Evolutionary conservation across 2,329 filamentous ascomycete genomes (phyloP), one percentile per base, ranked within the genome.

Genomic region (Trichoderma citrinoviride): DNA sequence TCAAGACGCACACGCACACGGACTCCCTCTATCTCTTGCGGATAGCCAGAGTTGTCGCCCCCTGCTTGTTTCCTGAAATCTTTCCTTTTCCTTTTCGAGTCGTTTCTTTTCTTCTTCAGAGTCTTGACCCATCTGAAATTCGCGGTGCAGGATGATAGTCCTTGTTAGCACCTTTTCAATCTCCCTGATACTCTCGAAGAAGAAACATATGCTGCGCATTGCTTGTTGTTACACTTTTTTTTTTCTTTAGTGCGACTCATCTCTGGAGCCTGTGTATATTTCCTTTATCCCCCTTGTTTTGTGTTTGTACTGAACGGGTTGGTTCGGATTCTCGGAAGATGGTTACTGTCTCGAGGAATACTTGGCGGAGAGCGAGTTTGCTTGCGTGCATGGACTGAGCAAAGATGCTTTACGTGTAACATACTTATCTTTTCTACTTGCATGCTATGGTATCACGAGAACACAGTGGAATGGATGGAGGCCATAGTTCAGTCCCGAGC

Each of bases 381-480:
- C n/a, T n/a, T n/a, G n/a, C n/a, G n/a, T 62, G 60, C 49, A 44
- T 54, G 33, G 8, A 37, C 4, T 54, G 46, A 33, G 49, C 60
- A 62, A 54, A 37, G n/a, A 43, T 49, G 60, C 23, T 44, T 47
- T 37, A 62, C 25, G 60, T 62, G 50, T 62, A 46, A 62, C 40
- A 62, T 46, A 52, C 33, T 41, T 52, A 56, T 37, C n/a, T 23
- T 40, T 46, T 37, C 49, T 44, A 62, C 54, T 62, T 53, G 25
- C 49, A 46, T 61, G 49, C 40, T 61, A 62, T 62, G 58, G 60
- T 44, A 54, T 46, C n/a, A 54, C 47, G 60, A 62, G 25, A 27
- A 40, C 44, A 37, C 49, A 62, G 15, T 21, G 40, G 60, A 37
- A 54, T 37, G 49, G 60, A n/a, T 25, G 49, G 60, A 62, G 25